Evolutionary conservation across 1,139 yeast genomes (phyloP), one percentile per base, ranked within the genome.

Genomic region (Geotrichum europaeum): DNA sequence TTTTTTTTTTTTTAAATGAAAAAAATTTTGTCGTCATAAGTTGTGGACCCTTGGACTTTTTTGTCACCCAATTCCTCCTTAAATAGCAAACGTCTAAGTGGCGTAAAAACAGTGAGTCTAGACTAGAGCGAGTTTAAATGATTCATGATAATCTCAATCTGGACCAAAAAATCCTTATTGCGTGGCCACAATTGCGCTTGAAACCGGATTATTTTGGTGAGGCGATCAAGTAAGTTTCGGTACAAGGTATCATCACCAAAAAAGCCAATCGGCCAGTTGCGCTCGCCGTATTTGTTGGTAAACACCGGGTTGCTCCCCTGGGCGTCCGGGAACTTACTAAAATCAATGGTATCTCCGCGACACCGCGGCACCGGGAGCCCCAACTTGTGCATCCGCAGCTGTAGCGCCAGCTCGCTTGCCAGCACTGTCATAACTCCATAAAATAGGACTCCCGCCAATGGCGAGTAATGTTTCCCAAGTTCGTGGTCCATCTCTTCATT

Each of bases 361-460:
- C 32, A 30, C 13, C 12, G n/a, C n/a, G 54, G 54, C 24, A 55
- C 18, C 2, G 40, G 22, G 10, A 52, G 18, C 6, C 53, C 53
- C 28, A 45, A n/a, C 15, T n/a, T 15, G 15, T 25, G 12, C n/a
- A 36, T 12, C 1, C 15, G 7, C 12, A 18, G 18, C 30, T 49
- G 57, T 28, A 40, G 47, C 1, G 53, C 40, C 10, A 53, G 24
- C 49, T 58, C 60, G 18, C 54, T 53, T 15, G 32, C 60, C 2
- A 53, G 24, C 7, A 49, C 13, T n/a, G 53, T 20, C 13, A 51
- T n/a, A 10, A 34, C 15, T 32, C 34, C n/a, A 13, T 24, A 22
- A 13, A 58, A 7, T 10, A 53, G 25, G 40, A 49, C 49, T 3
- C 56, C 53, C 2, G 57, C 18, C 43, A 58, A 25, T 6, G 54